Evolutionary conservation across 2,329 filamentous ascomycete genomes (phyloP), one percentile per base, ranked within the genome.

Genomic region (Cladosporium sp.): DNA sequence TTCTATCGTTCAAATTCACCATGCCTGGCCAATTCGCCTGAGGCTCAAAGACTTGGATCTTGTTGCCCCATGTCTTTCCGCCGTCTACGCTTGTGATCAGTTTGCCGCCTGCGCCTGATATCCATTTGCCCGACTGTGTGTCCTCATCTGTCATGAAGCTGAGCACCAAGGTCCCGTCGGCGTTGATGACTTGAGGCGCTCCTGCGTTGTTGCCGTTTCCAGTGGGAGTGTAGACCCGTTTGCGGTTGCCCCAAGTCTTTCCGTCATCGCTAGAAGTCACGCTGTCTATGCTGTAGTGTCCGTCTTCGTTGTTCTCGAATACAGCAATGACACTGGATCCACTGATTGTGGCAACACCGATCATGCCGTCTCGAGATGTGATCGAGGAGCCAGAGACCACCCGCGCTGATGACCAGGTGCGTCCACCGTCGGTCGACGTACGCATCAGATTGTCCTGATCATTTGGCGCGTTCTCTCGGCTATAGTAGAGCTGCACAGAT

Each of bases 81-180:
- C 64, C 65, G 64, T 74, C 65, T 0, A 55, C 58, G 57, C 68
- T 71, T 3, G 66, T 65, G 44, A 70, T 42, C 7, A 68, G n/a
- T 50, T 68, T 66, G 4, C 63, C 60, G 3, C 58, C 62, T 6
- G 66, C 66, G 0, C 65, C 67, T 3, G 59, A 35, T 20, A 56
- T 45, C 58, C 58, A 60, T 13, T 58, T 19, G 36, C 62, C 55
- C 25, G 15, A 8, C 49, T 59, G 57, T 12, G 56, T 63, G 50
- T 75, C 74, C 62, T 79, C 77, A 60, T 79, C 73, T 1, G 76
- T 78, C 67, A 76, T 75, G 65, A 79, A 79, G 57, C 72, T 75
- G 0, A 70, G 71, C 1, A 76, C 73, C 7, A 80, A 63, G 1
- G 68, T 74, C 7, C 72, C 73, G 1, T 77, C 74, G 1, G 78